phyloP scores from a whole-genome alignment of 1,284 basidiomycete species.

The Hortiboletus rubellus region DNA sequence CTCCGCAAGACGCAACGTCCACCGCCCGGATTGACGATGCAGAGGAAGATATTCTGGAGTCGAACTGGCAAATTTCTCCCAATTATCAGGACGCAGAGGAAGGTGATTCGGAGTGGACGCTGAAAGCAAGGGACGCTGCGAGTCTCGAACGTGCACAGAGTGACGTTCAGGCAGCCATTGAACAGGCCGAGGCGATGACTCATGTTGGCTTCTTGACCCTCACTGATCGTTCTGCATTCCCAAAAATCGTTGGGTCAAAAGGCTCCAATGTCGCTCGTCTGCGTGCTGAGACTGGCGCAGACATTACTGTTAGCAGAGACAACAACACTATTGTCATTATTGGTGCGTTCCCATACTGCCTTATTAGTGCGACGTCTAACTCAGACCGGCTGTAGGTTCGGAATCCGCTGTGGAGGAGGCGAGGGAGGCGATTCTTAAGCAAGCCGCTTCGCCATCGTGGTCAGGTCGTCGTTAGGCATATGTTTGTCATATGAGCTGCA shows the following conservation, averaged over 20 bases:
- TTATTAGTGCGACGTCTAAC: neutral
- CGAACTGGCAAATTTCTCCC: slow-evolving; percentile 72
- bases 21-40: slow-evolving; percentile 82
- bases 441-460: slow-evolving; percentile 51
- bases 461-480: slow-evolving; percentile 43
- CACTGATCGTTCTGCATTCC: slow-evolving; percentile 73
- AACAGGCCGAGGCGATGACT: slow-evolving; percentile 71
- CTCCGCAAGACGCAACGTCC: slow-evolving; percentile 43
- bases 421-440: slow-evolving; percentile 78
- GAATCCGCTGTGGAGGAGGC: slow-evolving; percentile 72
- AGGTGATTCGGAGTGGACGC: slow-evolving; percentile 79
- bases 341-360: slow-evolving; percentile 49
- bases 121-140: slow-evolving; percentile 78
- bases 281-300: slow-evolving; percentile 83
- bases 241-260: slow-evolving; percentile 86
- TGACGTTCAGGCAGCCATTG: slow-evolving; percentile 68
- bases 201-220: slow-evolving; percentile 79
- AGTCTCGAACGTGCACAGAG: slow-evolving; percentile 72
- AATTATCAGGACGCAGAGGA: slow-evolving; percentile 81
- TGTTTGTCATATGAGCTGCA: slow-evolving; percentile 8
- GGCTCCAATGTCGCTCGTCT: slow-evolving; percentile 85
- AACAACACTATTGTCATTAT: slow-evolving; percentile 83
- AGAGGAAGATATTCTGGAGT: slow-evolving; percentile 49
- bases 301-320: slow-evolving; percentile 86
- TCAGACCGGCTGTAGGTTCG: slow-evolving; percentile 48